A percentile compares a stretch with the other conserved stretches of the same genome.
Conservation (phyloP, 228 moss, liverwort and hornwort species). For the Sphagnum fallax region DNA sequence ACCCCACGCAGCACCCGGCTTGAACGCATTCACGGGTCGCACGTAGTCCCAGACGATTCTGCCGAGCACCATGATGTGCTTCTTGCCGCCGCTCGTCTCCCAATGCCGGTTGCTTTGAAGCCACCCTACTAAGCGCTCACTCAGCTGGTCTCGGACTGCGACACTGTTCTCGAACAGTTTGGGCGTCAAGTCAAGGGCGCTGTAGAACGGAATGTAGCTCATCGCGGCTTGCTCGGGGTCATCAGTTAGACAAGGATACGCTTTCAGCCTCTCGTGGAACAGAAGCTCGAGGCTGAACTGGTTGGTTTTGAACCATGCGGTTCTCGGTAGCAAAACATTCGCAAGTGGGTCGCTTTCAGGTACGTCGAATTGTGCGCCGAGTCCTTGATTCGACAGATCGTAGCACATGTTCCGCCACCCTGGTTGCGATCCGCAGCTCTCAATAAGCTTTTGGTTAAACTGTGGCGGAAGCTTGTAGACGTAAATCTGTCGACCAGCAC, state of each 20-base stretch:
- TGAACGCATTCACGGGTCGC: constrained; percentile 1
- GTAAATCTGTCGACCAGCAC: constrained; percentile 11
- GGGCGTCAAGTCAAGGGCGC: constrained; percentile 66
- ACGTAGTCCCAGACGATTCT: constrained; percentile 12
- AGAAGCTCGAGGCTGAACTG: constrained; percentile 74
- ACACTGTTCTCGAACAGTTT: not conserved
- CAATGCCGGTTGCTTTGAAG: constrained; percentile 6
- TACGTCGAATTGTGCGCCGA: constrained; percentile 3
- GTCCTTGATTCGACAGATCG: constrained; percentile 1
- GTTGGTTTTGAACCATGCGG: constrained; percentile 67
- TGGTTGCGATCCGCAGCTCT: not conserved
- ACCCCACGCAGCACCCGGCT: constrained; percentile 22
- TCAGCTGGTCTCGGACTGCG: constrained; percentile 8
- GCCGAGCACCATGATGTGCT: constrained; percentile 8
- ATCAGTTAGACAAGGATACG: constrained; percentile 39
- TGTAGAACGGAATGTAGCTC: constrained; percentile 72
- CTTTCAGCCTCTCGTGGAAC: constrained; percentile 56
- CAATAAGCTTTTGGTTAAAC: constrained; percentile 4
- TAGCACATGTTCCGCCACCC: constrained; percentile 4
- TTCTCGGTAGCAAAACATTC: constrained; percentile 5
- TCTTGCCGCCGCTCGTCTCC: constrained; percentile 7
- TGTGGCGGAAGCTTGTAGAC: constrained; percentile 9
- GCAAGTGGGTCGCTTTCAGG: constrained; percentile 1
- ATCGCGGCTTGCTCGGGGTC: constrained; percentile 32
- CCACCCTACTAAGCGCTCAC: constrained; percentile 8